Evolutionary conservation across 306 rosid species (phyloP).

Genomic region (Pyrus betulifolia): DNA sequence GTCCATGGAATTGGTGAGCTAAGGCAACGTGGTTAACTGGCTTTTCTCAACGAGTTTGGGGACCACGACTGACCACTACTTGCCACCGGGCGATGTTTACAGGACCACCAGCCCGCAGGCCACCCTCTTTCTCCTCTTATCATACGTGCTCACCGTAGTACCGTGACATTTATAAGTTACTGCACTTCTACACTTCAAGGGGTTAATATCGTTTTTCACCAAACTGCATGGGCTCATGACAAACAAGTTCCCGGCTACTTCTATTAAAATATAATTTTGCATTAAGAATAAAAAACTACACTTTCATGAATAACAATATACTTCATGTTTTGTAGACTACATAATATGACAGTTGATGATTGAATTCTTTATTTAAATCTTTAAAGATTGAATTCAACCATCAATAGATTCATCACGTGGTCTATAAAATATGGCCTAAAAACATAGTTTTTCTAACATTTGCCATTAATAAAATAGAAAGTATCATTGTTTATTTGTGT

Average conservation of each 20-base stretch:
- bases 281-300: too few species aligned
- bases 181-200: not conserved
- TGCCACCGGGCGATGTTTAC: not conserved
- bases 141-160: not conserved
- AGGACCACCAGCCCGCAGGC: not conserved
- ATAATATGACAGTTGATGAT: too few species aligned
- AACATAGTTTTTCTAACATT: too few species aligned
- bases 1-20: not conserved
- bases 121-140: not conserved
- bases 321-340: too few species aligned
- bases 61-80: slow-evolving; percentile 10
- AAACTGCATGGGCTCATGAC: not conserved
- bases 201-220: not conserved
- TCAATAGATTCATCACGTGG: too few species aligned
- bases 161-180: not conserved
- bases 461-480: not conserved
- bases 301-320: not conserved
- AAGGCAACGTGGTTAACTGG: slow-evolving; percentile 13
- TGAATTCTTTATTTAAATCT: too few species aligned
- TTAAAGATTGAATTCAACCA: too few species aligned
- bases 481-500: not conserved
- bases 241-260: not conserved
- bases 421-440: too few species aligned
- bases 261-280: not conserved
- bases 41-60: not conserved